Evolutionary conservation across 2,329 filamentous ascomycete genomes (phyloP).

Genomic region (Diplocarpon rosae): DNA sequence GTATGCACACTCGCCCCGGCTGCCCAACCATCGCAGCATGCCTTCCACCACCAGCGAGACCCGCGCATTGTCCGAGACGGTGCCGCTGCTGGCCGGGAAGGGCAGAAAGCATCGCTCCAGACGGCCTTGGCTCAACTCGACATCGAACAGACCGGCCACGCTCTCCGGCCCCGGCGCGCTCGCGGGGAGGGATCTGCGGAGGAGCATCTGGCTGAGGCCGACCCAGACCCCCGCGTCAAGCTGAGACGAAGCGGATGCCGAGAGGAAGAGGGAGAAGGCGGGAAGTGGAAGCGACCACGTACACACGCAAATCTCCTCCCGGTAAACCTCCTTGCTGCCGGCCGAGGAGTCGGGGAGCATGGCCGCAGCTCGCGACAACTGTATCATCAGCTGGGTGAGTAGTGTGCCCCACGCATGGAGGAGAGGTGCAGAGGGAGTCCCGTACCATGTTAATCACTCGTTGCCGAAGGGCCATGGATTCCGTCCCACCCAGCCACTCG

Average conservation of each 20-base stretch:
- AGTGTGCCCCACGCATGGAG: no score
- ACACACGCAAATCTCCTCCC: conserved; percentile 34
- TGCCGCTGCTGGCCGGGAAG: conserved; percentile 37
- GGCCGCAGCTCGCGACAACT: conserved; percentile 26
- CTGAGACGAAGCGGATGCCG: conserved; percentile 29
- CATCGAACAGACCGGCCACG: conserved; percentile 23
- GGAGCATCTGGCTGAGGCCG: conserved; percentile 41
- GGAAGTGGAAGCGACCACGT: conserved; percentile 27
- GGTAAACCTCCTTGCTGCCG: conserved; percentile 36
- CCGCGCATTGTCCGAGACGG: conserved; percentile 43
- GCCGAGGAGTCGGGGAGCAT: conserved; percentile 36
- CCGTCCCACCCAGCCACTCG: conserved; percentile 21
- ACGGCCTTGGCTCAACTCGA: conserved; percentile 36
- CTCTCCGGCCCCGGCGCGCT: conserved; percentile 30
- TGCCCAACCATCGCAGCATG: conserved; percentile 36
- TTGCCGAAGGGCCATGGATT: conserved; percentile 24
- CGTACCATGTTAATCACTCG: conserved; percentile 23
- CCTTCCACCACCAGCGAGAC: conserved; percentile 44
- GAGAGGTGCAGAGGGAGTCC: no score
- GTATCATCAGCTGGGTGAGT: no score
- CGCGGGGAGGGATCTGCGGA: conserved; percentile 34
- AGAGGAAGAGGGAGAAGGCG: conserved; percentile 32
- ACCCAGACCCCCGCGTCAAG: conserved; percentile 31
- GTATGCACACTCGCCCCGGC: conserved; percentile 22
- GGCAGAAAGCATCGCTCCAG: conserved; percentile 44